Base-by-base conservation (phyloP, 2,329 filamentous ascomycete species). In the Clonostachys sp. region DNA sequence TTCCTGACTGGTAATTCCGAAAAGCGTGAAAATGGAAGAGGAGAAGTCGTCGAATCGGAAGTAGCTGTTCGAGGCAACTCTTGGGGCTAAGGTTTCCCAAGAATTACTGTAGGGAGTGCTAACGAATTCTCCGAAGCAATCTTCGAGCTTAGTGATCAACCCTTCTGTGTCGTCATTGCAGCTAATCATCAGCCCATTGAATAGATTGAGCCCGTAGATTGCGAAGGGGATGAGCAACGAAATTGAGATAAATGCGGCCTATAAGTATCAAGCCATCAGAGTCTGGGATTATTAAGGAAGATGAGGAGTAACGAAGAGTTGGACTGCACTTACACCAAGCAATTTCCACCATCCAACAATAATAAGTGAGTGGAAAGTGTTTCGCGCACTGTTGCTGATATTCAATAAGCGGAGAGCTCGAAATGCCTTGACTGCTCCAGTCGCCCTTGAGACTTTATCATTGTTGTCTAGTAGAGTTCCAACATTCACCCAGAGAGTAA, bases 1-100 rank as follows among this genome's bases (percentile, higher is more conserved):
- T 74, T 99, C 95, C 66, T 99, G 94, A 45, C 92, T 97, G 40
- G 97, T 92, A 67, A 99, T 96, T 65, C 97, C 91, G 71, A 96
- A 99, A 50, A 99, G 87, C 51, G 95, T 95, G 71, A 97, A 97
- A 34, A 99, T 76, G 0, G 92, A 87, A 46, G 89, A 81, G n/a
- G 87, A 89, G 59, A 99, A 99, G 61, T 95, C 87, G 65, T 99
- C 94, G 61, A 99, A 99, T 63, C 87, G 87, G 68, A 87, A 97
- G 61, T 83, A 95, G 0, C 86, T 83, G 58, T 99, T 97, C 2
- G 80, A 68, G 12, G 86, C 90, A 42, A 86, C 82, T 47, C 94
- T 83, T 6, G 94, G 94, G 3, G 91, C 86, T 10, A 96, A 72
- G 49, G 99, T 78, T 9, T 85, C 71, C 91, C 92, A 99, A 43